Base-by-base conservation (phyloP, 352 stramenopile species). In the Phytophthora multivora region DNA sequence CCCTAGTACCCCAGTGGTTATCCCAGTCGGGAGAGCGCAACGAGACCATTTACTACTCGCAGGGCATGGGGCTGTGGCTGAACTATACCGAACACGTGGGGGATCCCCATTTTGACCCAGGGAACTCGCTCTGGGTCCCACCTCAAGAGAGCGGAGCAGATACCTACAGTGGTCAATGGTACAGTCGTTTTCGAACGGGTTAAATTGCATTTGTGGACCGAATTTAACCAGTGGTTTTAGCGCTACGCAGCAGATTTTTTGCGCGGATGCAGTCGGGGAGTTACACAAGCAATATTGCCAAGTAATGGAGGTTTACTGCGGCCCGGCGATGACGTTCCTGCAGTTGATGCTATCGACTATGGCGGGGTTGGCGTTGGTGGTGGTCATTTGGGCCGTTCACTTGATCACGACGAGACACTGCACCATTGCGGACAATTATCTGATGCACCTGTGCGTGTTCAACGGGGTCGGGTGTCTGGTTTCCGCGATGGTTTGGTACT, bases 41-140 rank as follows among this genome's bases (percentile, higher is more conserved):
- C 43, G 39, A 57, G 26, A 74, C 59, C 16, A 35, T 80, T n/a
- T 85, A 82, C 60, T 93, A 93, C 71, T 83, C 84, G 28, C 84
- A 93, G 63, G 84, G 84, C 47, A 77, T 93, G 43, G 84, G 84
- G 1, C 59, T 93, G 16, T 93, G 84, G 84, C 80, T 90, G 54
- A 93, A 93, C 63, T 93, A 84, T 69, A 93, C 84, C 3, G 77
- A 90, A 54, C 84, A 91, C 48, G 79, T 88, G 25, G 84, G 84
- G 23, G 84, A 88, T 45, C 57, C 68, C 5, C 65, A 43, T 40
- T 93, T 88, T 38, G 84, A 91, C 35, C 84, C 84, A 1, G 79
- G 82, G 33, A 93, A 93, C 52, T 90, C 84, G 38, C 74, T 93
- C 21, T 93, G 84, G 84, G 67, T 90, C 13, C 84, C 84, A 15